phyloP scores from a whole-genome alignment of 805 yeast genomes.

The Saccharomyces paradoxus region DNA sequence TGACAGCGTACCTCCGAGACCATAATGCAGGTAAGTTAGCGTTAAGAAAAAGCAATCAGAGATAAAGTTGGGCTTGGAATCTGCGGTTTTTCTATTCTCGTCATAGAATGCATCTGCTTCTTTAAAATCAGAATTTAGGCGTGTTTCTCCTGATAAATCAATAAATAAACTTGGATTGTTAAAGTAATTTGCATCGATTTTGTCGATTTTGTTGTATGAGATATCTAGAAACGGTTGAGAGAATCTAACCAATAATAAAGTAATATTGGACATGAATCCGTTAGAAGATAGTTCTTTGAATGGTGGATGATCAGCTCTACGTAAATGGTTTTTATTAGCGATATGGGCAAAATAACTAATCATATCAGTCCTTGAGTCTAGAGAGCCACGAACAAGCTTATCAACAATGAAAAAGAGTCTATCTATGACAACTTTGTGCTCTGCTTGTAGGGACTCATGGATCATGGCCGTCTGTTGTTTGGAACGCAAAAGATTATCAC shows the following conservation, averaged over 20 bases:
- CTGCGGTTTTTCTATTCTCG: conserved; percentile 30
- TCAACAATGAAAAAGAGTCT: conserved; percentile 64
- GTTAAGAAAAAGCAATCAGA: conserved; percentile 82
- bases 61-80: conserved; percentile 60
- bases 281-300: conserved; percentile 60
- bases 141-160: conserved; percentile 72
- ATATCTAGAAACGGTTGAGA: conserved; percentile 79
- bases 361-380: conserved; percentile 52
- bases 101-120: conserved; percentile 57
- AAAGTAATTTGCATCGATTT: conserved; percentile 68
- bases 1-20: conserved; percentile 70
- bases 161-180: conserved; percentile 42
- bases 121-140: conserved; percentile 64
- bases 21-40: conserved; percentile 75
- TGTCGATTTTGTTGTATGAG: conserved; percentile 57
- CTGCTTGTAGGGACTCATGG: conserved; percentile 55
- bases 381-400: conserved; percentile 66
- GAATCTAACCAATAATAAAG: conserved; percentile 57
- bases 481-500: conserved; percentile 27
- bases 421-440: conserved; percentile 50
- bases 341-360: conserved; percentile 63
- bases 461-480: conserved; percentile 41
- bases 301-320: conserved; percentile 80
- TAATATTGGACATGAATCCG: conserved; percentile 73
- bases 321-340: conserved; percentile 74